Evolutionary conservation across 202 grass and related monocot genomes (phyloP).

Genomic region (Thinopyrum obtusiflorum): DNA sequence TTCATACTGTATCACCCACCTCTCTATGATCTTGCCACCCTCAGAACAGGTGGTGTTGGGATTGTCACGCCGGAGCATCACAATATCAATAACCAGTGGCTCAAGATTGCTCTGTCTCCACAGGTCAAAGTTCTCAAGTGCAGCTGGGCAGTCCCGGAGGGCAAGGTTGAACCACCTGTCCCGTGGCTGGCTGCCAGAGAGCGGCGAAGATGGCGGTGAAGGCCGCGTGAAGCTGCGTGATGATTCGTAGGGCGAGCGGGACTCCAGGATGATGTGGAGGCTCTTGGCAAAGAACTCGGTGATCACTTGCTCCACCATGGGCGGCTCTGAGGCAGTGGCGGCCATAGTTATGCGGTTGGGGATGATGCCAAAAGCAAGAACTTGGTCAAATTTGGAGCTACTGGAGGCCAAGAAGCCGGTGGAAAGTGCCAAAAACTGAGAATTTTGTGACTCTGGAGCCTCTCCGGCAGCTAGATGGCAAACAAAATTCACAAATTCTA

Average conservation of each 20-base stretch:
- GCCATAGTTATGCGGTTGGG: background rate
- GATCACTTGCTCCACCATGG: conserved; percentile 86
- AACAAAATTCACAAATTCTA: conserved; percentile 8
- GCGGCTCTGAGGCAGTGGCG: conserved; percentile 41
- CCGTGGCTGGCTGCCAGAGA: conserved; percentile 46
- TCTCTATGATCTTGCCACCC: conserved; percentile 64
- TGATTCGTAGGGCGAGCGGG: conserved; percentile 76
- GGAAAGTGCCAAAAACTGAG: conserved; percentile 1
- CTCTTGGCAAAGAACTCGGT: conserved; percentile 93
- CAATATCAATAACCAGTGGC: conserved; percentile 78
- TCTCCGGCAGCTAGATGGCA: background rate
- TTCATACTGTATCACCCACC: conserved; percentile 89
- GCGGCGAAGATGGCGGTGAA: conserved; percentile 57
- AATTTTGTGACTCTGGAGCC: background rate
- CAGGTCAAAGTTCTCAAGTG: conserved; percentile 88
- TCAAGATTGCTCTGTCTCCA: conserved; percentile 94
- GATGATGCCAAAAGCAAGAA: conserved; percentile 5
- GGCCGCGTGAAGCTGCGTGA: conserved; percentile 68
- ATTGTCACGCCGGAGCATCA: conserved; percentile 38
- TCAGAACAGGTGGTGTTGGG: background rate
- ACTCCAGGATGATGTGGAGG: conserved; percentile 93
- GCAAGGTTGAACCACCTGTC: conserved; percentile 92
- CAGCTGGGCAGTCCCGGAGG: conserved; percentile 74
- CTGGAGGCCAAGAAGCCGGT: background rate
- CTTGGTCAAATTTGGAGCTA: conserved; percentile 27